Evolutionary conservation across 2,329 filamentous ascomycete genomes (phyloP).

Genomic region (Fusarium sp.): DNA sequence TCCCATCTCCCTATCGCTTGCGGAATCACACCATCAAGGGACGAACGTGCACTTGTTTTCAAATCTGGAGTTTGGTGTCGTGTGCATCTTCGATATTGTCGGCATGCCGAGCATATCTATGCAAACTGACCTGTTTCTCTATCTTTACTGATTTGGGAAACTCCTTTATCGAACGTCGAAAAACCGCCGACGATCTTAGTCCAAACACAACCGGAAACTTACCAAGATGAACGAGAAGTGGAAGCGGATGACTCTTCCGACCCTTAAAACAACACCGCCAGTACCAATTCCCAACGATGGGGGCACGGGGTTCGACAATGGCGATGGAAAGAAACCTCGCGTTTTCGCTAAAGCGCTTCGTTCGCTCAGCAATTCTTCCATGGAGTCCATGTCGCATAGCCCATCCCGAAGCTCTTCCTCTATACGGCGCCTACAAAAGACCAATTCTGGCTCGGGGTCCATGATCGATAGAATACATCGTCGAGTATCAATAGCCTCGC

Average conservation of each 20-base stretch:
- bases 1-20: conserved; percentile 10
- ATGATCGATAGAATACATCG: conserved; percentile 57
- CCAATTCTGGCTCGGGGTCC: conserved; percentile 52
- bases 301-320: conserved; percentile 38
- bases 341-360: conserved; percentile 53
- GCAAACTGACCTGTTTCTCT: conserved; percentile 22
- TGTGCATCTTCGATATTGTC: conserved; percentile 16
- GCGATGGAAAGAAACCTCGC: conserved; percentile 51
- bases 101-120: conserved; percentile 36
- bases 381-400: conserved; percentile 53
- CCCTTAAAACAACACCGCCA: conserved; percentile 42
- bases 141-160: conserved; percentile 14
- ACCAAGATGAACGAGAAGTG: conserved; percentile 50
- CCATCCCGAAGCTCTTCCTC: conserved; percentile 49
- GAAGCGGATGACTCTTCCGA: conserved; percentile 51
- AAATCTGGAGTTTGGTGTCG: conserved; percentile 20
- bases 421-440: conserved; percentile 52
- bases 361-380: conserved; percentile 55
- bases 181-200: neutral
- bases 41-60: conserved; percentile 27
- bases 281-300: conserved; percentile 35
- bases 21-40: conserved; percentile 1
- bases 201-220: neutral
- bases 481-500: conserved; percentile 53
- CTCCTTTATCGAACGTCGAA: conserved; percentile 6